Evolutionary conservation across 2,329 filamentous ascomycete genomes (phyloP).

Genomic region (Exophiala viscosa): DNA sequence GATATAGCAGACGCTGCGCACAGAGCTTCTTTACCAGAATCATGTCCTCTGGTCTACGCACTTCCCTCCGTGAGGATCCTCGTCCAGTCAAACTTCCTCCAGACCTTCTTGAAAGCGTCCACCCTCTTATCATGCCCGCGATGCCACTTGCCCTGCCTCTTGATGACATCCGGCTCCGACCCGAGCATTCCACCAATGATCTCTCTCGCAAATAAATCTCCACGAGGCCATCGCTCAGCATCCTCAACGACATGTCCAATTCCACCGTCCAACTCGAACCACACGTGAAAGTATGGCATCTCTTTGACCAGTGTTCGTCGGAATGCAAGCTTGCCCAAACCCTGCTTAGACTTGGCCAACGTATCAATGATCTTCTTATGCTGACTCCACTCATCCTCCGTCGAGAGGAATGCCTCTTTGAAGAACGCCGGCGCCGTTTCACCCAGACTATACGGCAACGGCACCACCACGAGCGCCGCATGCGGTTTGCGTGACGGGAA

Average conservation of each 20-base stretch:
- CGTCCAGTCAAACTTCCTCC: conserved; percentile 92
- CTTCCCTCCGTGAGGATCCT: conserved; percentile 53
- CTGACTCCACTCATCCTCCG: conserved; percentile 92
- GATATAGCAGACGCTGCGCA: too few species aligned
- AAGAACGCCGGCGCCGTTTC: conserved; percentile 93
- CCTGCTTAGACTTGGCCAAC: conserved; percentile 52
- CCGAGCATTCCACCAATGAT: conserved; percentile 90
- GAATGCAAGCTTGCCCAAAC: conserved; percentile 74
- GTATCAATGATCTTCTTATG: conserved; percentile 95
- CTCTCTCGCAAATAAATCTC: conserved; percentile 89
- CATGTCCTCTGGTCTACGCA: neutral
- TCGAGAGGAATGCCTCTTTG: conserved; percentile 81
- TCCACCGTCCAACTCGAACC: conserved; percentile 90
- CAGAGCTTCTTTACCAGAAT: too few species aligned
- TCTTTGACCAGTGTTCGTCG: conserved; percentile 80
- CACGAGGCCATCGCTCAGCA: conserved; percentile 75
- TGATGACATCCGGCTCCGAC: conserved; percentile 74
- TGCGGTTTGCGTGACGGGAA: conserved; percentile 73
- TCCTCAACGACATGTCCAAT: conserved; percentile 92
- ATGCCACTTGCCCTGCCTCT: conserved; percentile 83
- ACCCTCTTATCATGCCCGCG: conserved; percentile 63
- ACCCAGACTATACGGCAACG: conserved; percentile 85
- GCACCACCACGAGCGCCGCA: conserved; percentile 79
- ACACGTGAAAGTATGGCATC: conserved; percentile 97
- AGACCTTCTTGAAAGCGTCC: conserved; percentile 76